Conservation (phyloP, 805 yeast species). For the Monosporozyma solicola region DNA sequence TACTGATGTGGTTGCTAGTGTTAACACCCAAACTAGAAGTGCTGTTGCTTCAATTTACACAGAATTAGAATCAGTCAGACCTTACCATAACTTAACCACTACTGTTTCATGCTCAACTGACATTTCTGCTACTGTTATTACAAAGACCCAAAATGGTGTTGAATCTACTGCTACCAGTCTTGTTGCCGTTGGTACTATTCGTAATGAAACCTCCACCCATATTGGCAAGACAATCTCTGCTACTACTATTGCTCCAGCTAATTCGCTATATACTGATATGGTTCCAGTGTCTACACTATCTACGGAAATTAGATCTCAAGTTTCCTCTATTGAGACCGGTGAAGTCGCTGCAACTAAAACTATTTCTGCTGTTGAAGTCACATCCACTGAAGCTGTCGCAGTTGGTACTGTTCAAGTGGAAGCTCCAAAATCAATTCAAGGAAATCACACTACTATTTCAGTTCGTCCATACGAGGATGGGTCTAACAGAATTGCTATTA, state of each 20-base stretch:
- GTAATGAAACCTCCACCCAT: background rate
- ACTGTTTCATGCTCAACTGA: background rate
- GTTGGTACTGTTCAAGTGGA: background rate
- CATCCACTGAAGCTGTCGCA: background rate
- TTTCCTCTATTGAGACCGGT: background rate
- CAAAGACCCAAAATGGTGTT: background rate
- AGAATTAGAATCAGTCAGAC: background rate
- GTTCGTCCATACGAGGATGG: slow-evolving; percentile 9
- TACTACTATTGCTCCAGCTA: background rate
- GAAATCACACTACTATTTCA: background rate
- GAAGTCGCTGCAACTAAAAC: background rate
- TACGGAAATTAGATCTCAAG: background rate
- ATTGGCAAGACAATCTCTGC: background rate
- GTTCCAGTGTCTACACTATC: background rate
- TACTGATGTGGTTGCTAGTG: background rate
- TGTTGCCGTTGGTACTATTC: background rate
- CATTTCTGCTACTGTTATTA: background rate
- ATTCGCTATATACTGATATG: background rate
- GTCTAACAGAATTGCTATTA: slow-evolving; percentile 9
- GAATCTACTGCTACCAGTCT: background rate
- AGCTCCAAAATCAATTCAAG: no score
- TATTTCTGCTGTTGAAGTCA: background rate
- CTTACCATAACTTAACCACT: background rate
- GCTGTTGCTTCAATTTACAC: background rate
- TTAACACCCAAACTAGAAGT: background rate